Percentiles rank a stretch among this genome's conserved stretches.
Evolutionary conservation across 306 rosid species (phyloP).

Genomic region (Canavalia ensiformis): DNA sequence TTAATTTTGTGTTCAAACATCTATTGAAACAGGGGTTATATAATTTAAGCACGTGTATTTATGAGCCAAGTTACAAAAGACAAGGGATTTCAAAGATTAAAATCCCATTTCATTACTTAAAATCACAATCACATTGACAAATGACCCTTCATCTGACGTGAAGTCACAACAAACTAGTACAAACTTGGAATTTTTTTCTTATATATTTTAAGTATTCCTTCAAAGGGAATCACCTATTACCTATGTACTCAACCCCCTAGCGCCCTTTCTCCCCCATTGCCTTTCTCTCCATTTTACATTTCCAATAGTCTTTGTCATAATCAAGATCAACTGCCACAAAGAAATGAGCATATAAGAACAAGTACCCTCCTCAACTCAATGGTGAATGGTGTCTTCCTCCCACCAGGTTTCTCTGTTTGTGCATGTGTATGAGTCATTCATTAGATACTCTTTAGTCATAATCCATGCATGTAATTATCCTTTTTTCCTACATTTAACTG

Average conservation of each 20-base stretch:
- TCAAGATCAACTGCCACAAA: constrained; percentile 40
- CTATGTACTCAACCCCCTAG: constrained; percentile 38
- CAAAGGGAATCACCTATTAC: constrained; percentile 58
- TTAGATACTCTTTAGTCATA: background rate
- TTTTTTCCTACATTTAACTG: background rate
- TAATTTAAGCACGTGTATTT: constrained; percentile 49
- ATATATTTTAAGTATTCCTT: constrained; percentile 60
- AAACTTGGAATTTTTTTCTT: constrained; percentile 30
- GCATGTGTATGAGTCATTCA: constrained; percentile 22
- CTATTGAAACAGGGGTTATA: background rate
- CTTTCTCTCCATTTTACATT: constrained; percentile 45
- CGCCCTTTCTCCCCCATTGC: constrained; percentile 18
- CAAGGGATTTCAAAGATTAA: constrained; percentile 34
- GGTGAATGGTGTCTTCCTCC: constrained; percentile 12
- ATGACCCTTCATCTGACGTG: constrained; percentile 57
- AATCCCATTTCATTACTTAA: background rate
- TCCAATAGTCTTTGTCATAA: constrained; percentile 29
- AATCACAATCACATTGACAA: constrained; percentile 47
- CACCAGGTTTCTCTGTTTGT: constrained; percentile 30
- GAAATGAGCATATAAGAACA: constrained; percentile 40
- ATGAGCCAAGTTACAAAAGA: constrained; percentile 28
- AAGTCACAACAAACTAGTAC: constrained; percentile 60
- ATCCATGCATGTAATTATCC: background rate
- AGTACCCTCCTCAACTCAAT: constrained; percentile 9
- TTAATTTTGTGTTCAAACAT: constrained; percentile 40